Evolutionary conservation across 1,139 yeast species (phyloP).

Genomic region (Protomyces inouyei): DNA sequence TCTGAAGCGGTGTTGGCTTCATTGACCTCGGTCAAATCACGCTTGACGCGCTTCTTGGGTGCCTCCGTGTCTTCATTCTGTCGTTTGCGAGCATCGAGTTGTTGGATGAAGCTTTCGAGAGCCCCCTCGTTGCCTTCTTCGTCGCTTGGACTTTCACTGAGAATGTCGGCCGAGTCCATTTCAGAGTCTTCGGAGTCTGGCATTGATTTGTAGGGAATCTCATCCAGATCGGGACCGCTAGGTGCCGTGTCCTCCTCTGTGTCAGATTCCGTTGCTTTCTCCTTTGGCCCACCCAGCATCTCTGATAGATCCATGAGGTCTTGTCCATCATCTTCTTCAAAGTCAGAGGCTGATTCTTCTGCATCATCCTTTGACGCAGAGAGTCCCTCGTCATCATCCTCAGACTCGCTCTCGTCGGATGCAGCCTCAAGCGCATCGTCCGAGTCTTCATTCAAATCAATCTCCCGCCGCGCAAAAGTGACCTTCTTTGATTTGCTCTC

Average conservation of each 20-base stretch:
- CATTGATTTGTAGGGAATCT: not conserved
- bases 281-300: slow-evolving; percentile 51
- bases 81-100: slow-evolving; percentile 35
- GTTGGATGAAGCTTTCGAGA: slow-evolving; percentile 36
- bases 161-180: not conserved
- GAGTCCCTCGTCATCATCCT: slow-evolving; percentile 29
- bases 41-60: slow-evolving; percentile 35
- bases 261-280: not conserved
- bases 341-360: slow-evolving; percentile 31
- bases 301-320: slow-evolving; percentile 41
- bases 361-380: slow-evolving; percentile 31
- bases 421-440: slow-evolving; percentile 38
- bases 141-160: not conserved
- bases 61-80: slow-evolving; percentile 36
- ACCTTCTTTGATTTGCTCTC: slow-evolving; percentile 30
- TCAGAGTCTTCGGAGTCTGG: not conserved
- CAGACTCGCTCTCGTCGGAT: slow-evolving; percentile 40
- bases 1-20: slow-evolving; percentile 40
- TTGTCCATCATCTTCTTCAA: slow-evolving; percentile 17
- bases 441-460: slow-evolving; percentile 39
- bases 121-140: slow-evolving; percentile 40
- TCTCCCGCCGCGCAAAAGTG: slow-evolving; percentile 29
- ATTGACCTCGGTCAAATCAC: slow-evolving; percentile 47
- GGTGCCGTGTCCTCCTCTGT: not conserved
- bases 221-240: not conserved